phyloP scores from a whole-genome alignment of 345 rosid species.

The Arabidopsis arenosa region DNA sequence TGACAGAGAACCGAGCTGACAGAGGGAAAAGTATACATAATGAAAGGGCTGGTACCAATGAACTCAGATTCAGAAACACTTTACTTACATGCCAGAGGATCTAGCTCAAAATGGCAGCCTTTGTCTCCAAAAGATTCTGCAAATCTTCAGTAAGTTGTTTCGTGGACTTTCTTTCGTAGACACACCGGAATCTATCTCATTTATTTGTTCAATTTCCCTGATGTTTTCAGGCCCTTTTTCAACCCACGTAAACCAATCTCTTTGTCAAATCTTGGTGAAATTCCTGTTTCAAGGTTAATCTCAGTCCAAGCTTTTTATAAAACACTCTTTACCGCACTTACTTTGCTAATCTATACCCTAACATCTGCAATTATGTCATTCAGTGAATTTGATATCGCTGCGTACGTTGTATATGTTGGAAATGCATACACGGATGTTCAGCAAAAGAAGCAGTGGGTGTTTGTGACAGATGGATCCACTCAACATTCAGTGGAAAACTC shows the following conservation, averaged over 20 bases:
- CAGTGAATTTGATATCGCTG: conserved; percentile 91
- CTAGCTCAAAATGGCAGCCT: conserved; percentile 66
- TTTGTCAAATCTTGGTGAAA: conserved; percentile 69
- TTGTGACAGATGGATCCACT: conserved; percentile 77
- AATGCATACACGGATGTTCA: conserved; percentile 58
- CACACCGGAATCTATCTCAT: conserved; percentile 32
- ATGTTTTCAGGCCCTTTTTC: conserved; percentile 76
- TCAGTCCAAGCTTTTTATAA: conserved; percentile 1
- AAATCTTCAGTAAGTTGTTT: conserved; percentile 61
- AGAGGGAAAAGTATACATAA: conserved; percentile 81
- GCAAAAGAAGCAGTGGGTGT: conserved; percentile 88
- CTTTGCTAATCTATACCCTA: conserved; percentile 10
- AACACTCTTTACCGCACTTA: conserved; percentile 5
- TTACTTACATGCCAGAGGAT: conserved; percentile 85
- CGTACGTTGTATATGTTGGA: conserved; percentile 74
- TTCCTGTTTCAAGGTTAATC: conserved; percentile 76
- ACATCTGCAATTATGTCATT: conserved; percentile 1
- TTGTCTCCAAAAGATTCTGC: conserved; percentile 56
- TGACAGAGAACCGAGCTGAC: conserved; percentile 69
- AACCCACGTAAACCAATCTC: conserved; percentile 66
- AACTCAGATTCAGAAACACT: conserved; percentile 65
- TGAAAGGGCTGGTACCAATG: conserved; percentile 71
- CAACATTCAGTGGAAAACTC: conserved; percentile 54
- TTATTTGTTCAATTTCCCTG: conserved; percentile 7
- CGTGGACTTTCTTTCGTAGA: conserved; percentile 21